Conservation (phyloP, 768 basidiomycete species). For the Trametes cingulata region DNA sequence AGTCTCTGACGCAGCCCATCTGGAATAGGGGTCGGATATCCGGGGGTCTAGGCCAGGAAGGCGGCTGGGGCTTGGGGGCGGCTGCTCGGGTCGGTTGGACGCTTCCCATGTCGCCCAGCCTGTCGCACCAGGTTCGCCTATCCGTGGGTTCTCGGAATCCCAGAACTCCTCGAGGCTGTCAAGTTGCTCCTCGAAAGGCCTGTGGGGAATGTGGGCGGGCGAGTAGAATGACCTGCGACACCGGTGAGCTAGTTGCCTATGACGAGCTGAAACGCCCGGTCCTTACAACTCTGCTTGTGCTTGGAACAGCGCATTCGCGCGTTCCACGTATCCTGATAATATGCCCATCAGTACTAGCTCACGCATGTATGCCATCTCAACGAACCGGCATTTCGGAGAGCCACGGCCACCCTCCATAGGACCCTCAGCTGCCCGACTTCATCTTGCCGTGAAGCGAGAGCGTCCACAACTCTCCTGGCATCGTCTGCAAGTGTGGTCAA, state of each 20-base stretch:
- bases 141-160: slow-evolving; percentile 80
- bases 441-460: slow-evolving; percentile 35
- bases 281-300: slow-evolving; percentile 81
- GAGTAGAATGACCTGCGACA: slow-evolving; percentile 55
- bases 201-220: slow-evolving; percentile 46
- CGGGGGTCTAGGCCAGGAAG: slow-evolving; percentile 28
- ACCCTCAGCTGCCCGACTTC: slow-evolving; percentile 53
- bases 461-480: slow-evolving; percentile 46
- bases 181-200: slow-evolving; percentile 51
- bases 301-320: slow-evolving; percentile 77
- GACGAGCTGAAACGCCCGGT: neutral
- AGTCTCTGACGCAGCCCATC: slow-evolving; percentile 66
- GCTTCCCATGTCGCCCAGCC: slow-evolving; percentile 72
- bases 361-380: slow-evolving; percentile 15
- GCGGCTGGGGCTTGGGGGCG: slow-evolving; percentile 16
- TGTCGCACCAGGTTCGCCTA: slow-evolving; percentile 62
- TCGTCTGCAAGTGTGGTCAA: slow-evolving; percentile 56
- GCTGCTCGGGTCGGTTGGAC: slow-evolving; percentile 40
- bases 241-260: neutral
- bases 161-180: slow-evolving; percentile 76
- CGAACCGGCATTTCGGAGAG: slow-evolving; percentile 61
- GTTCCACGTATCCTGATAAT: slow-evolving; percentile 65
- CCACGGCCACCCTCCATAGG: slow-evolving; percentile 70
- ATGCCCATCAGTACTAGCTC: neutral
- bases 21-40: slow-evolving; percentile 57